Percentiles rank a stretch among this genome's conserved stretches.
Evolutionary conservation across 352 stramenopile species (phyloP).

Genomic region (Pythium grandisporangium): DNA sequence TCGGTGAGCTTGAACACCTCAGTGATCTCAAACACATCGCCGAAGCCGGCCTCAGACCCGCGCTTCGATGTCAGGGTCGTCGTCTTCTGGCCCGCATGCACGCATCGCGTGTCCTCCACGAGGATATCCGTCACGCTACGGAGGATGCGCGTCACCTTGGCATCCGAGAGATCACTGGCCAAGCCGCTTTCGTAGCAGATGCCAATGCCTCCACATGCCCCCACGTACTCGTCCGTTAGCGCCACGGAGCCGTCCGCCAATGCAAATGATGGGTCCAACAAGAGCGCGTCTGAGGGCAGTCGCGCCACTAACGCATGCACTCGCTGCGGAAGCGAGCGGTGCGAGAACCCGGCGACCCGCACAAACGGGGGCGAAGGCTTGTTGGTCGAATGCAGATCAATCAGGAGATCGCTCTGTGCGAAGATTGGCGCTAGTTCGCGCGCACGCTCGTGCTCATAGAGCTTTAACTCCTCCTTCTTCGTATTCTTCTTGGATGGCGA

Average conservation of each 20-base stretch:
- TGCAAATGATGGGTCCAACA: slow-evolving; percentile 53
- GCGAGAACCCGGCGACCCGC: slow-evolving; percentile 32
- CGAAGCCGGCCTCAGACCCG: background rate
- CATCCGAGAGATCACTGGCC: slow-evolving; percentile 34
- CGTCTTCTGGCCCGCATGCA: slow-evolving; percentile 15
- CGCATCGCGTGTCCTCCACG: slow-evolving; percentile 20
- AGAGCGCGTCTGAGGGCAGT: slow-evolving; percentile 40
- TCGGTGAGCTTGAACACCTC: slow-evolving; percentile 55
- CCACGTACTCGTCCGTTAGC: slow-evolving; percentile 68
- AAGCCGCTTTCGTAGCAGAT: slow-evolving; percentile 65
- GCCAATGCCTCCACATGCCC: slow-evolving; percentile 39
- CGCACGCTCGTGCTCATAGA: slow-evolving; percentile 48
- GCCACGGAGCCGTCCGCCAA: slow-evolving; percentile 44
- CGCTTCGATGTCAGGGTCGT: background rate
- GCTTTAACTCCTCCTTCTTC: too few relatives aligned
- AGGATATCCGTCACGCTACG: slow-evolving; percentile 40
- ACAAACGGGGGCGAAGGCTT: slow-evolving; percentile 62
- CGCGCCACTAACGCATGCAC: slow-evolving; percentile 21
- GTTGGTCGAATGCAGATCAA: slow-evolving; percentile 78
- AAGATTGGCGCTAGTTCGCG: slow-evolving; percentile 46
- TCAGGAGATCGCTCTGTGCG: slow-evolving; percentile 37
- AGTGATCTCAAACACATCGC: slow-evolving; percentile 36
- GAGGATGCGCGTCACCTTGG: slow-evolving; percentile 33
- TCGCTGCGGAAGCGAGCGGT: slow-evolving; percentile 12
- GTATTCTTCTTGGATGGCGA: too few relatives aligned